Evolutionary conservation across 2,329 filamentous ascomycete species (phyloP).

Genomic region (Clathrospora elynae): DNA sequence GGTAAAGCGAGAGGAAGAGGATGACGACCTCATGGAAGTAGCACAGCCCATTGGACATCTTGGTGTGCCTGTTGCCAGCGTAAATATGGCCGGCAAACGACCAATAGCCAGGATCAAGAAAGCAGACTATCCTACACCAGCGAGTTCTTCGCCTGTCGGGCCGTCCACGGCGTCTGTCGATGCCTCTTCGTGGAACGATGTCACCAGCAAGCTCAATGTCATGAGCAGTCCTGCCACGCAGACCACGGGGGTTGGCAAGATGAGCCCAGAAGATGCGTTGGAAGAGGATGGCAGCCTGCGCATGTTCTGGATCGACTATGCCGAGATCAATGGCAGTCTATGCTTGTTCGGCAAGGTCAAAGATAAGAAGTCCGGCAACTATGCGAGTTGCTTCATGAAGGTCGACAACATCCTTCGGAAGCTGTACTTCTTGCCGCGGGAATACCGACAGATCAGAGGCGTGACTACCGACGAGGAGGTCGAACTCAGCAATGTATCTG

Average conservation of each 20-base stretch:
- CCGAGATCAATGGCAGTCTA: constrained; percentile 85
- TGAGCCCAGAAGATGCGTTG: constrained; percentile 82
- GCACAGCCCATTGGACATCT: constrained; percentile 71
- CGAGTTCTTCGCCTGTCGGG: constrained; percentile 75
- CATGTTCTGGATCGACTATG: constrained; percentile 98
- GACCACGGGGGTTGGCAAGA: constrained; percentile 72
- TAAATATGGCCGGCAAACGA: constrained; percentile 84
- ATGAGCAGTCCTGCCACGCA: constrained; percentile 74
- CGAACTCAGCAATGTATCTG: constrained; percentile 85
- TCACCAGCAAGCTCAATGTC: constrained; percentile 85
- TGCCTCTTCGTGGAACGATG: constrained; percentile 83
- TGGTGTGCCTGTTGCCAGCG: constrained; percentile 67
- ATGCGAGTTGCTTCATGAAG: constrained; percentile 93
- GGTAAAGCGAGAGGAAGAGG: constrained; percentile 67
- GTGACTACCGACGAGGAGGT: constrained; percentile 76
- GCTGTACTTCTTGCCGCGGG: constrained; percentile 87
- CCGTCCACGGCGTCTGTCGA: constrained; percentile 64
- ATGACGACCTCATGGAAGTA: constrained; percentile 85
- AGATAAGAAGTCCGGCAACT: constrained; percentile 78
- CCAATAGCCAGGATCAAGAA: constrained; percentile 75
- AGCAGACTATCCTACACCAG: constrained; percentile 69
- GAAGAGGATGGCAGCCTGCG: constrained; percentile 89
- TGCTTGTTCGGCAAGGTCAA: constrained; percentile 96
- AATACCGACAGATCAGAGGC: constrained; percentile 63
- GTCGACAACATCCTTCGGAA: constrained; percentile 93